Evolutionary conservation across 495 filamentous ascomycete genomes (phyloP), one percentile per base, ranked within the genome.

Genomic region (Parathielavia hyrcaniae): DNA sequence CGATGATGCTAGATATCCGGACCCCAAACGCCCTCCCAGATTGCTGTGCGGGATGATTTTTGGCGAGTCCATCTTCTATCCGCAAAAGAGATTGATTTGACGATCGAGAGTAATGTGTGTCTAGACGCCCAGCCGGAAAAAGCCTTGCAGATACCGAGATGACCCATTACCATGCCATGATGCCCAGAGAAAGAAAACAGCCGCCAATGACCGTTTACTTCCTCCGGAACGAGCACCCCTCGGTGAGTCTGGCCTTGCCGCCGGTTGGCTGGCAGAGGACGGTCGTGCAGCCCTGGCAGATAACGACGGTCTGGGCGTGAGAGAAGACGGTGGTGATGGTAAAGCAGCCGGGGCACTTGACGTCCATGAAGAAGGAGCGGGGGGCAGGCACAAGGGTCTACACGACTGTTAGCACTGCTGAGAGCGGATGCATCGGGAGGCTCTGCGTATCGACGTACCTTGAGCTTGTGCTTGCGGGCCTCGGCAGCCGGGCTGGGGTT

Each of bases 271-370:
- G 93, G 86, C 93, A 97, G 48, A 97, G 88, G 56, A 93, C 89
- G 64, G 90, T 95, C 58, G 90, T 91, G 86, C 92, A 97, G 63
- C 92, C 92, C 69, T 89, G 89, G 83, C 93, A 98, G 82, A 96
- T 92, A 77, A 98, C 93, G 74, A 98, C 93, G 71, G 93, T 98
- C 82, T 98, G 93, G 74, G 93, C 93, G 83, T 98, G 93, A 58
- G 92, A 97, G 88, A 96, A 98, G 76, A 98, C 93, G 75, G 92
- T 97, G 72, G 93, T 98, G 85, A 98, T 98, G 69, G 90, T 96
- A 87, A 98, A 98, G 87, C 93, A 98, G 71, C 93, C 93, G 72
- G 92, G 93, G 86, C 93, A 98, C 84, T 97, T 98, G 79, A 98
- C 93, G 69, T 98, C 93, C 93, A 98, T 98, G 85, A 98, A 98